Conservation (phyloP, 2,329 filamentous ascomycete genomes). For the Paraphoma sp. region DNA sequence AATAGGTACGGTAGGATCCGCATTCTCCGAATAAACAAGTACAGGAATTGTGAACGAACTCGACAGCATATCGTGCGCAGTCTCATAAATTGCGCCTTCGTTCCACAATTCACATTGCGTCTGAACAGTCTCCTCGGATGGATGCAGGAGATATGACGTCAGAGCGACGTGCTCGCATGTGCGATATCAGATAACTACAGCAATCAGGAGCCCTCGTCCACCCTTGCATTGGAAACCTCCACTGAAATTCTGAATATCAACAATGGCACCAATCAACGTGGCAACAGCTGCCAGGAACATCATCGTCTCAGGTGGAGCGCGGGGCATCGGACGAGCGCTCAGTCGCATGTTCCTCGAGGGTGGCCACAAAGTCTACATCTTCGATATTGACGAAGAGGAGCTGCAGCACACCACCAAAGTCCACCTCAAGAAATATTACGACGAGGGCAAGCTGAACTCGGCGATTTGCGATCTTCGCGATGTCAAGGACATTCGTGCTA, state of each 20-base stretch:
- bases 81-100: background rate
- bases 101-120: background rate
- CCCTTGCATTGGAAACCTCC: slow-evolving; percentile 1
- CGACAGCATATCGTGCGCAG: too few species aligned
- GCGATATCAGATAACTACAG: slow-evolving; percentile 6
- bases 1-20: too few species aligned
- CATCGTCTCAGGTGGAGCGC: slow-evolving; percentile 52
- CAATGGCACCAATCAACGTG: slow-evolving; percentile 14
- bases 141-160: slow-evolving; percentile 27
- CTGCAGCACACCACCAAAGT: slow-evolving; percentile 47
- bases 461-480: slow-evolving; percentile 54
- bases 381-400: slow-evolving; percentile 52
- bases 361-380: slow-evolving; percentile 56
- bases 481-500: slow-evolving; percentile 49
- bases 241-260: background rate
- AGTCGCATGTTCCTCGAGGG: slow-evolving; percentile 54
- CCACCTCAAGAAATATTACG: slow-evolving; percentile 47
- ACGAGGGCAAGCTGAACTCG: slow-evolving; percentile 43
- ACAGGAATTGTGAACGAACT: too few species aligned
- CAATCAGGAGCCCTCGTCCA: background rate
- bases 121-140: background rate
- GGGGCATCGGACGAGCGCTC: slow-evolving; percentile 57
- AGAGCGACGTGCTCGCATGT: slow-evolving; percentile 25
- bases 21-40: too few species aligned
- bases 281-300: slow-evolving; percentile 36